Base-by-base conservation (phyloP, 805 yeast species). In the Saturnispora diversa region DNA sequence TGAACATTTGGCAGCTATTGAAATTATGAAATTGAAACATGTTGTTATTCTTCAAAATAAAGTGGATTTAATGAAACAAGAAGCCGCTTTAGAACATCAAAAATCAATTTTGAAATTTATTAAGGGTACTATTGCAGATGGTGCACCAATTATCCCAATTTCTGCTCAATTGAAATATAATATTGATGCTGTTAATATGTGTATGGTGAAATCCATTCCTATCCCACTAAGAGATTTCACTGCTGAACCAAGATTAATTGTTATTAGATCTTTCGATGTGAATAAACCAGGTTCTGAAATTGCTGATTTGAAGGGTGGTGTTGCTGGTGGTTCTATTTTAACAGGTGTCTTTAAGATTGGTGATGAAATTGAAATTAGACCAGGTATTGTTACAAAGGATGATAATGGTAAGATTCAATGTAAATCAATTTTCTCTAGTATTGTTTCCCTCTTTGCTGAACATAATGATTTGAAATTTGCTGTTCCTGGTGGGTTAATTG, bases 401-500 rank as follows among this genome's bases (percentile, higher is more conserved):
- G 94, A 85, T 56, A 73, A 72, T 51, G 77, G 80, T 50, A 84
- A 83, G 64, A 84, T 90, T 55, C 95, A 83, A 69, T 88, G 97
- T 73, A 84, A 82, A 63, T 97, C 97, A 35, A 90, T 92, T 58
- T 85, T 83, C 70, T 87, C 97, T 42, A 81, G 86, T 57, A 86
- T 92, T 59, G 92, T 86, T 39, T 84, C 97, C 11, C 71, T 92
- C 52, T 90, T 88, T 62, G 97, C 99, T 44, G 99, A 92, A 68
- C 88, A 92, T 67, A 94, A 92, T 58, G 96, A 88, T 63, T 77
- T 92, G 65, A 92, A 92, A 64, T 92, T 90, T 58, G 99, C 99
- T 44, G 98, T 92, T 56, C 99, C 99, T 35, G 99, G 99, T 80
- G 99, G 99, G 49, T 76, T 92, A 62, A 94, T 92, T 56, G 99